These are phyloP conservation scores for Albifimbria verrucaria DNA, from an alignment of 2,329 filamentous ascomycete species.

Conservation along the genomic window DNA sequence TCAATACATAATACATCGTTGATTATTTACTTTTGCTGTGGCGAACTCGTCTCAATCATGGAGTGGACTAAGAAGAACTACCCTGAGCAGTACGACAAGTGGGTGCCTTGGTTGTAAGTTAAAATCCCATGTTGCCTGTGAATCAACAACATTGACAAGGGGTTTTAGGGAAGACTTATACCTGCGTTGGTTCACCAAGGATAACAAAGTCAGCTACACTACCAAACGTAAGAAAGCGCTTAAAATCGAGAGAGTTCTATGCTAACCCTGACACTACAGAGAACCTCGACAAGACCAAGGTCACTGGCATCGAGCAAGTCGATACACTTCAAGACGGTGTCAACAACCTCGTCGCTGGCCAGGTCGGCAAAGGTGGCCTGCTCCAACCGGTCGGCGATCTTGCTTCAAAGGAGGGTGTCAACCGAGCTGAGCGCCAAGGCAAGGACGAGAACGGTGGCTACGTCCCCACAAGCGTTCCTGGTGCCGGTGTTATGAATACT, in stretches of 20 bases:
- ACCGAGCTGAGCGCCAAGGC: conserved; percentile 60
- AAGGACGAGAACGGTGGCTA: conserved; percentile 59
- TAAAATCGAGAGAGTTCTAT: neutral
- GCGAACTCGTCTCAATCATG: conserved; percentile 30
- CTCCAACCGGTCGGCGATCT: conserved; percentile 62
- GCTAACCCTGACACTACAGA: conserved; percentile 42
- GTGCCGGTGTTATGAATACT: conserved; percentile 21
- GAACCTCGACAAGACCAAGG: conserved; percentile 64
- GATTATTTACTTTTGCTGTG: neutral
- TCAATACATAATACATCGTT: neutral
- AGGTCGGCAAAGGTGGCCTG: conserved; percentile 66
- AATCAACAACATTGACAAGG: too few relatives aligned
- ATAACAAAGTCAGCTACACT: conserved; percentile 72
- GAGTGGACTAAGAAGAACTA: conserved; percentile 63
- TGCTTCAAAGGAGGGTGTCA: conserved; percentile 61
- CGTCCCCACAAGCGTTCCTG: conserved; percentile 26
- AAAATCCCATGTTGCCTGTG: too few relatives aligned
- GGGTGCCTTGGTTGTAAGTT: conserved; percentile 79
- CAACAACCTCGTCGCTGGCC: conserved; percentile 57
- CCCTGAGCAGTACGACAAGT: conserved; percentile 69
- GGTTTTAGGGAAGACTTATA: conserved; percentile 72
- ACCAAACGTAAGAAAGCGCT: conserved; percentile 56
- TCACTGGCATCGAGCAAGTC: conserved; percentile 64
- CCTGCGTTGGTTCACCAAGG: conserved; percentile 69
- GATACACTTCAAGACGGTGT: conserved; percentile 67